A percentile compares a stretch with the other conserved stretches of the same genome.
Evolutionary conservation across 1,284 basidiomycete genomes (phyloP).

Genomic region (Malassezia vespertilionis): DNA sequence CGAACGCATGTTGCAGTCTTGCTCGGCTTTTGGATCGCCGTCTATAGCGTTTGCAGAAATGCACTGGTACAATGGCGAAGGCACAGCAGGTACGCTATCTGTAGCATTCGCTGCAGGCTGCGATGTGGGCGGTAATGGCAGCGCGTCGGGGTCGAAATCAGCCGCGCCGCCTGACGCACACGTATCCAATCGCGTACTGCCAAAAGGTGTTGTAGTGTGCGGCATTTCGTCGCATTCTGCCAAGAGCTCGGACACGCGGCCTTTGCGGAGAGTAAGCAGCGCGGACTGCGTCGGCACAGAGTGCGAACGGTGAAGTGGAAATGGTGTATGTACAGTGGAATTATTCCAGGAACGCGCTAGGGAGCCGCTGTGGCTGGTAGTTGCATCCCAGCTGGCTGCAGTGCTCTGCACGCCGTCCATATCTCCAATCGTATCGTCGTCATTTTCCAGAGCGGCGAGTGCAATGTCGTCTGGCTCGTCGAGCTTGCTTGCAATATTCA

Average conservation of each 20-base stretch:
- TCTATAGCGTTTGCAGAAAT: slow-evolving; percentile 7
- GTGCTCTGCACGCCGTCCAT: no score
- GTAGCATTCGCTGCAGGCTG: slow-evolving; percentile 26
- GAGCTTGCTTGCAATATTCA: slow-evolving; percentile 36
- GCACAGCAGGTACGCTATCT: slow-evolving; percentile 34
- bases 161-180: no score
- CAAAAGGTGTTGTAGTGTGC: neutral
- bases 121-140: slow-evolving; percentile 23
- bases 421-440: no score
- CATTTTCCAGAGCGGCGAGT: slow-evolving; percentile 30
- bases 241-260: slow-evolving; percentile 36
- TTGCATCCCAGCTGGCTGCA: no score
- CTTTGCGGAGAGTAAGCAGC: slow-evolving; percentile 26
- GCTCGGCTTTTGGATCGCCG: no score
- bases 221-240: slow-evolving; percentile 28
- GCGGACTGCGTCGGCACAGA: slow-evolving; percentile 29
- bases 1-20: no score
- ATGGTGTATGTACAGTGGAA: no score
- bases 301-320: no score
- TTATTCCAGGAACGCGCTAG: no score
- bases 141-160: slow-evolving; percentile 28
- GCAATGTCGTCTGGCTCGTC: slow-evolving; percentile 31
- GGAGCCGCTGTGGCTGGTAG: no score
- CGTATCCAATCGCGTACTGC: neutral
- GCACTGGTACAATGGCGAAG: slow-evolving; percentile 36